phyloP scores from a whole-genome alignment of 345 rosid species.

The Citrus sp. region DNA sequence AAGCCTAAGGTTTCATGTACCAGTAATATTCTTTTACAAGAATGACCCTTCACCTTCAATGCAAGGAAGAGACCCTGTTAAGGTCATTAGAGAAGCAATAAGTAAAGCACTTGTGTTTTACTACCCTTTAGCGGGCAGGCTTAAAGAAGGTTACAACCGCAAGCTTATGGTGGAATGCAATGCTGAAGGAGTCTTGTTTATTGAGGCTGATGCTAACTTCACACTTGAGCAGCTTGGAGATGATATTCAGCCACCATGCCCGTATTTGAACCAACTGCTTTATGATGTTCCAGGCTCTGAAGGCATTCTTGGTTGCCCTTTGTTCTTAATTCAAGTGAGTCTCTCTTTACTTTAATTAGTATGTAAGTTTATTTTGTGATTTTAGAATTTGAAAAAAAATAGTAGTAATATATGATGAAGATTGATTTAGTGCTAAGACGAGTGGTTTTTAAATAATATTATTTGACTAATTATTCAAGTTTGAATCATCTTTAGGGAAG shows the following conservation, averaged over 20 bases:
- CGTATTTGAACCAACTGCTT: not conserved
- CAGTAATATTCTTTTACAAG: not conserved
- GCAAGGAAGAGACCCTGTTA: not conserved
- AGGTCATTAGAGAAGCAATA: not conserved
- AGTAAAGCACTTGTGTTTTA: conserved; percentile 9
- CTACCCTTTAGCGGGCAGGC: conserved; percentile 10
- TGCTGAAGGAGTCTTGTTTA: conserved; percentile 5
- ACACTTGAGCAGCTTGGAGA: not conserved
- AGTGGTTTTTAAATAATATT: no score
- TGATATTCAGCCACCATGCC: not conserved
- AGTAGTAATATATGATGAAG: no score
- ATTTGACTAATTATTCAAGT: no score
- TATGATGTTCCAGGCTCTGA: conserved; percentile 7
- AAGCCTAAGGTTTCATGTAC: not conserved
- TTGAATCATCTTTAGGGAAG: no score
- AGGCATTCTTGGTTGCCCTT: conserved; percentile 2
- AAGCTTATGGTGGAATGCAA: conserved; percentile 14
- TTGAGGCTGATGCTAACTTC: conserved; percentile 9
- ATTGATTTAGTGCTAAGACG: no score
- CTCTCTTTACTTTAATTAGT: not conserved
- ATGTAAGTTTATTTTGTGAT: no score
- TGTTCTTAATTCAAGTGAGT: conserved; percentile 8
- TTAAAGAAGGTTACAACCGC: not conserved
- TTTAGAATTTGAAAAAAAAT: no score
- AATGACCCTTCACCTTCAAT: not conserved